phyloP scores from a whole-genome alignment of 371 early-diverging fungal genomes.

The Mucor circinelloides region DNA sequence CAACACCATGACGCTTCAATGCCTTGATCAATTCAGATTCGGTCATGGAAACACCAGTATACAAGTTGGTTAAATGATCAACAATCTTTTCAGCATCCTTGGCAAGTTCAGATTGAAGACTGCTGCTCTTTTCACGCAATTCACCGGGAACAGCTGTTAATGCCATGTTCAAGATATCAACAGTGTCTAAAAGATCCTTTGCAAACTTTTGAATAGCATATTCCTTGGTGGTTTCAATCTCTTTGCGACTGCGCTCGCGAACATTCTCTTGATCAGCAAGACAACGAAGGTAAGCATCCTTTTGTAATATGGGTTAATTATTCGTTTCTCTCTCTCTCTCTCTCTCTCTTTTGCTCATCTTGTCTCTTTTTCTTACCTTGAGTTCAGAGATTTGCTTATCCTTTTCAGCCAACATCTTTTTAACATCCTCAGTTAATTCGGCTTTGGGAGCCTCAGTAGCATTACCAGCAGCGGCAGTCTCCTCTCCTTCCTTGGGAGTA shows the following conservation, averaged over 20 bases:
- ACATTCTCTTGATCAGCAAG: conserved; percentile 97
- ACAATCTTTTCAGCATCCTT: conserved; percentile 54
- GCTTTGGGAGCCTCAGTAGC: conserved; percentile 14
- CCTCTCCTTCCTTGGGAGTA: conserved; percentile 14
- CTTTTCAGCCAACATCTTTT: conserved; percentile 65
- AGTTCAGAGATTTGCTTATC: conserved; percentile 81
- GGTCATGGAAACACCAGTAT: conserved; percentile 91
- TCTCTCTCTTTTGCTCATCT: not conserved
- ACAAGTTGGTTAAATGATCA: conserved; percentile 77
- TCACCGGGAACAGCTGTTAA: conserved; percentile 74
- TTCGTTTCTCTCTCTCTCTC: not conserved
- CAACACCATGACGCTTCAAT: conserved; percentile 90
- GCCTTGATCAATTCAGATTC: conserved; percentile 83
- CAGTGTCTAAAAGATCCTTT: conserved; percentile 93
- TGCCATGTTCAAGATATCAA: conserved; percentile 91
- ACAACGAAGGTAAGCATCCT: conserved; percentile 83
- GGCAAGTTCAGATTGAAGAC: conserved; percentile 23
- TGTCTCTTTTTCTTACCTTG: conserved; percentile 55
- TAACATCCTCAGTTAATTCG: conserved; percentile 31
- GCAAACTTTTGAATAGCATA: conserved; percentile 97
- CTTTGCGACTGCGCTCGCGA: conserved; percentile 86
- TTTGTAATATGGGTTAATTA: not conserved
- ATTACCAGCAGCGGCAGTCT: conserved; percentile 9
- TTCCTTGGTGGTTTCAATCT: conserved; percentile 77
- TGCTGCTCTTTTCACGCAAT: conserved; percentile 37